Percentiles rank a stretch among this genome's conserved stretches.
These are phyloP conservation scores for Verruconis gallopava DNA, from an alignment of 2,329 filamentous ascomycete genomes.

Conservation along the genomic window DNA sequence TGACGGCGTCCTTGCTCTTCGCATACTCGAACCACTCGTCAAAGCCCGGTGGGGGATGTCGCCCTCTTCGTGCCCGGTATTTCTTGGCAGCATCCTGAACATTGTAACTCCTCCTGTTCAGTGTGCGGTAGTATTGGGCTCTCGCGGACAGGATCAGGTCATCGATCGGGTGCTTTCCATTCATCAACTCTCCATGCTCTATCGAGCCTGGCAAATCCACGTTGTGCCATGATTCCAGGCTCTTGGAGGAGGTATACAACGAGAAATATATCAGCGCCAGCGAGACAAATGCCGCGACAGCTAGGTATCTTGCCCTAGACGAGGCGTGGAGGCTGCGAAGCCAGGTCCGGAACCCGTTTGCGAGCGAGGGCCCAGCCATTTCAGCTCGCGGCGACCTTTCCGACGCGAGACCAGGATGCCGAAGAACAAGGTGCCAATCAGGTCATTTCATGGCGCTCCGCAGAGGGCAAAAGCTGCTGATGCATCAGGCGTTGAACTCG, in stretches of 20 bases:
- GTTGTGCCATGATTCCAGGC: background rate
- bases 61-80: constrained; percentile 31
- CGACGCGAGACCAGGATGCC: no score
- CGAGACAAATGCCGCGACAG: background rate
- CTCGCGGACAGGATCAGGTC: constrained; percentile 3
- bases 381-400: no score
- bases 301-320: background rate
- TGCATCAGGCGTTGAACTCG: no score
- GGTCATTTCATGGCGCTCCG: no score
- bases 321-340: no score
- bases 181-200: background rate
- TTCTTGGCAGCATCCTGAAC: constrained; percentile 26
- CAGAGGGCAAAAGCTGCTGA: no score
- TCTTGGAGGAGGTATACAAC: background rate
- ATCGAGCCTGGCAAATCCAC: background rate
- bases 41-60: constrained; percentile 39
- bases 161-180: constrained; percentile 3
- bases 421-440: no score
- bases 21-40: constrained; percentile 36
- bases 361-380: no score
- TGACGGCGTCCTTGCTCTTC: constrained; percentile 25
- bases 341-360: no score
- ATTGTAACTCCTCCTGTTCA: constrained; percentile 1
- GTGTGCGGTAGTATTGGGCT: background rate
- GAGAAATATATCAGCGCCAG: background rate